Percentiles rank a stretch among this genome's conserved stretches.
phyloP scores from a whole-genome alignment of 208 protist species.

The Trypanosoma grayi region DNA sequence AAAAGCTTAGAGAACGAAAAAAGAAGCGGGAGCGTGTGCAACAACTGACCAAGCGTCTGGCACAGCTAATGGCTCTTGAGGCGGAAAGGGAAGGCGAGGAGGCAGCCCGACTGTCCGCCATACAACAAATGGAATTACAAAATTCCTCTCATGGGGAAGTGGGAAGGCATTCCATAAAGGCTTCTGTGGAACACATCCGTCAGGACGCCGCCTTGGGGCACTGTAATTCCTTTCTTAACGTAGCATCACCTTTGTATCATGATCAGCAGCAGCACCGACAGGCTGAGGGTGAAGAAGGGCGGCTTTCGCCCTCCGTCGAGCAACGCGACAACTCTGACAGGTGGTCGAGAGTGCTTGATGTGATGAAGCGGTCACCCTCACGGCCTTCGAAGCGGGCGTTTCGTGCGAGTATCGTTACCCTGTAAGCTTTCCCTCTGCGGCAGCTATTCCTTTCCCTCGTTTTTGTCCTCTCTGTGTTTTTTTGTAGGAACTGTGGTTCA shows the following conservation, averaged over 20 bases:
- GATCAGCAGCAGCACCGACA: neutral
- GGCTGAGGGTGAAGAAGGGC: neutral
- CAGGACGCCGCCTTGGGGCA: neutral
- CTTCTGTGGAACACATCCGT: neutral
- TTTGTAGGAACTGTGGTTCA: too few relatives aligned
- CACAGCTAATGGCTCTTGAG: neutral
- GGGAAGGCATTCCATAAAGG: neutral
- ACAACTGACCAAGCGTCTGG: neutral
- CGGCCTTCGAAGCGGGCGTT: constrained; percentile 7
- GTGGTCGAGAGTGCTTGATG: constrained; percentile 6
- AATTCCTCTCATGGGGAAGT: neutral
- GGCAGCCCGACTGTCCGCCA: neutral
- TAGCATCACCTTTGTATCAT: neutral
- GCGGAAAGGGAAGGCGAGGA: neutral
- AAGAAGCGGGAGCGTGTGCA: neutral
- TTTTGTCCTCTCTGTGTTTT: too few relatives aligned
- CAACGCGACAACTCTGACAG: neutral
- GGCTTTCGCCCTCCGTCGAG: neutral
- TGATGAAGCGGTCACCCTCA: constrained; percentile 6
- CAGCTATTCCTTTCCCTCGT: too few relatives aligned
- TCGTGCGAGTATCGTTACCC: constrained; percentile 1
- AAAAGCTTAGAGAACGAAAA: neutral
- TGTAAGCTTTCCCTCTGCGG: neutral
- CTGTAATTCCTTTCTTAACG: neutral
- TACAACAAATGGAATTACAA: neutral